Conservation (phyloP, 1,284 basidiomycete genomes). For the Puccinia brachypodii region DNA sequence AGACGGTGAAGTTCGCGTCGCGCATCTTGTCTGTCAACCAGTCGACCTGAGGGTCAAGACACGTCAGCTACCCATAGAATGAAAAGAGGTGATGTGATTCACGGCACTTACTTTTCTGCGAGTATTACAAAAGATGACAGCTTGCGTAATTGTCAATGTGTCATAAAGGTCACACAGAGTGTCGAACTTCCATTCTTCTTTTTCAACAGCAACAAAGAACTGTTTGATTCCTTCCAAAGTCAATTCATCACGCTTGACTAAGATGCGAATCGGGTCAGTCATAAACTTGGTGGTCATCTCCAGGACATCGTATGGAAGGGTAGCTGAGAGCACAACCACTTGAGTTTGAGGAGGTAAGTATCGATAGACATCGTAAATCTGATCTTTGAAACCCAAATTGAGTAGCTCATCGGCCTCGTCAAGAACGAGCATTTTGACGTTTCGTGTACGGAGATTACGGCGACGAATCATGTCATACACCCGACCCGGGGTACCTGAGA, state of each 20-base stretch:
- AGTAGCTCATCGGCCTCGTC: conserved; percentile 55
- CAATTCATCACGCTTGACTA: conserved; percentile 58
- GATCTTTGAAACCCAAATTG: conserved; percentile 54
- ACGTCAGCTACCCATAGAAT: neutral
- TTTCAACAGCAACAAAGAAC: conserved; percentile 55
- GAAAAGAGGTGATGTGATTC: neutral
- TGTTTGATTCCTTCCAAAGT: conserved; percentile 56
- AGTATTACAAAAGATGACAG: conserved; percentile 59
- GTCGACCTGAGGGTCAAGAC: conserved; percentile 50
- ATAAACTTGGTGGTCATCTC: conserved; percentile 56
- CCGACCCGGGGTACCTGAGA: conserved; percentile 54
- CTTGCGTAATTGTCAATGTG: conserved; percentile 55
- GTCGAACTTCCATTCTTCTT: conserved; percentile 56
- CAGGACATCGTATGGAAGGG: conserved; percentile 54
- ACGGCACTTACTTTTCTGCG: conserved; percentile 51
- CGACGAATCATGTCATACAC: conserved; percentile 55
- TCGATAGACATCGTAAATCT: conserved; percentile 54
- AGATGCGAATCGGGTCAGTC: conserved; percentile 56
- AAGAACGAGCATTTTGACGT: conserved; percentile 55
- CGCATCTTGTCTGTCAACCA: conserved; percentile 58
- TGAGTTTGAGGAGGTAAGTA: conserved; percentile 52
- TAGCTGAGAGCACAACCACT: conserved; percentile 53
- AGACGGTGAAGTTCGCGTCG: conserved; percentile 57
- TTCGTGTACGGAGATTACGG: conserved; percentile 53
- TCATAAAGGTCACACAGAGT: conserved; percentile 55